Evolutionary conservation across 2,329 filamentous ascomycete species (phyloP).

Genomic region (Pestalotiopsis sp.): DNA sequence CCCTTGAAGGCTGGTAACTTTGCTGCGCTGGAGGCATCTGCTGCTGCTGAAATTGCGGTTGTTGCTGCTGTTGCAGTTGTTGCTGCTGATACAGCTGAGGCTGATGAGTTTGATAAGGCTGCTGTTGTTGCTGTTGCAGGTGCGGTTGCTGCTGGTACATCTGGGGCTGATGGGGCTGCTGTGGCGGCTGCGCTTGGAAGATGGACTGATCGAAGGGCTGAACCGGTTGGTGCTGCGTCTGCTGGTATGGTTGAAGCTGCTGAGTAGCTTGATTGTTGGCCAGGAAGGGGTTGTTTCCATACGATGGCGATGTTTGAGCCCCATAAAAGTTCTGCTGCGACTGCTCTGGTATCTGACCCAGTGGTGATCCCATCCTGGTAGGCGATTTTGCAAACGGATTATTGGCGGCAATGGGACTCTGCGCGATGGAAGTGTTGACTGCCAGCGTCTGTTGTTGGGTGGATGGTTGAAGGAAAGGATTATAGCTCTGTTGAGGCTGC

Average conservation of each 20-base stretch:
- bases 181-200: conserved; percentile 18
- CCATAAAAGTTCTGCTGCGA: conserved; percentile 38
- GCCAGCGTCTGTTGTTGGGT: conserved; percentile 34
- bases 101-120: not conserved
- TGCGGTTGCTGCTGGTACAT: not conserved
- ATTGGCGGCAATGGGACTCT: conserved; percentile 27
- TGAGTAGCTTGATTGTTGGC: conserved; percentile 31
- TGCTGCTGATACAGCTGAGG: not conserved
- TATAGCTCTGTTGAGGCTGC: conserved; percentile 48
- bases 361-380: conserved; percentile 30
- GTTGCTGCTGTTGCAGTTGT: conserved; percentile 14
- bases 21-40: conserved; percentile 26
- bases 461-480: conserved; percentile 51
- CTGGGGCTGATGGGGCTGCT: conserved; percentile 17
- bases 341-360: conserved; percentile 38
- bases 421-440: conserved; percentile 29
- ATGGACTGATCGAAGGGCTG: conserved; percentile 14
- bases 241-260: conserved; percentile 29
- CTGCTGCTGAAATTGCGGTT: conserved; percentile 10
- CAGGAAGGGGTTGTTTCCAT: conserved; percentile 36
- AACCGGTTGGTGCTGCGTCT: conserved; percentile 25
- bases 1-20: conserved; percentile 48
- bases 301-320: conserved; percentile 27
- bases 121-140: not conserved
- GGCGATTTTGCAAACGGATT: conserved; percentile 36